Base-by-base conservation (phyloP, 345 rosid genomes). In the Salix udensis region DNA sequence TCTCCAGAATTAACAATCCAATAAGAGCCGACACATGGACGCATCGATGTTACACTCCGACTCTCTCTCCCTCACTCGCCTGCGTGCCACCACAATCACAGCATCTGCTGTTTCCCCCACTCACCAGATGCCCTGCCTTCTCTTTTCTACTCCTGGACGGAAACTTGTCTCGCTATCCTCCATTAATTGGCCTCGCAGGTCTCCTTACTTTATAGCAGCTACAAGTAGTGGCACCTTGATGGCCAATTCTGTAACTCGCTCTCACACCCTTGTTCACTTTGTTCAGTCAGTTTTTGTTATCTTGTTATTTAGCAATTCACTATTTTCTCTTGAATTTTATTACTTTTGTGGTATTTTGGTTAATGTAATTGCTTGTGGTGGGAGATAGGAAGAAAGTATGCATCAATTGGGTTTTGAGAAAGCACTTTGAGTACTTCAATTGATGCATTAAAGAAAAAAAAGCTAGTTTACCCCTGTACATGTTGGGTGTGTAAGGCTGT, bases 161-260 rank as follows among this genome's bases (percentile, higher is more conserved):
- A 64, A 58, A 12, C 62, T 67, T 14, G 52, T 76, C 15, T 75
- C 72, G 10, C 40, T 77, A 55, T 65, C 80, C 13, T 71, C 80
- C 58, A 36, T 85, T 75, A 52, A 76, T 5, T 75, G 2, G 52
- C 73, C 75, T 48, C 79, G 84, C 18, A 75, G 78, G 74, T 76
- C 90, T 18, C 75, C 90, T 18, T 84, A 81, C 36, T 26, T 70
- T 65, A 40, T 86, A 73, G 73, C 82, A 7, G 72, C 88, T 60
- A 31, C 62, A 55, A 55, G 62, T 11, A 55, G 81, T n/a, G 88
- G 85, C 70, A 80, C 88, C 70, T 84, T 91, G 78, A 87, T 82
- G 75, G 85, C 85, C 76, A 87, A 88, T 76, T 86, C 90, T 0
- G 82, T 85, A 44, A 83, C 93, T 40, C 44, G 84, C 92, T 89